Evolutionary conservation across 371 early-diverging fungal species (phyloP).

Genomic region (Mortierella sp.): DNA sequence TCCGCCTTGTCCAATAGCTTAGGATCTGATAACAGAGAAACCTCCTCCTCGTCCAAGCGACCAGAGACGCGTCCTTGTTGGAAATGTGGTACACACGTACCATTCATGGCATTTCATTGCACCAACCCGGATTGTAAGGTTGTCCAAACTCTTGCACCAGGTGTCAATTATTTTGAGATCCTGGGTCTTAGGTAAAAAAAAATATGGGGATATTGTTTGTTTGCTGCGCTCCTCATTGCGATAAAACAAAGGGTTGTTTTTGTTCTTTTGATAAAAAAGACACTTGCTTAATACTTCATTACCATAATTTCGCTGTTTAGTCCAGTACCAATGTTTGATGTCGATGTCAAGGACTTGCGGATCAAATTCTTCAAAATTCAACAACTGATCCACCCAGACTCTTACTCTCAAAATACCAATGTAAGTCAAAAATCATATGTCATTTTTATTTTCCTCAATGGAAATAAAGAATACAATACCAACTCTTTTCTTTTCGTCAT

Average conservation of each 20-base stretch:
- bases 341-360: constrained; percentile 73
- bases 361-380: constrained; percentile 79
- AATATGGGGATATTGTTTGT: not conserved
- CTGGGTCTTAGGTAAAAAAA: constrained; percentile 58
- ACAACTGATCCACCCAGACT: constrained; percentile 90
- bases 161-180: constrained; percentile 75
- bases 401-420: constrained; percentile 74
- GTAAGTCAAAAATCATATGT: constrained; percentile 52
- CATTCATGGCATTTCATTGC: constrained; percentile 60
- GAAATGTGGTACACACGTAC: constrained; percentile 62
- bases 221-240: constrained; percentile 3
- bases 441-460: not conserved
- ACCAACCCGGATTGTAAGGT: constrained; percentile 71
- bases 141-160: constrained; percentile 74
- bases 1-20: not conserved
- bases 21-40: not conserved
- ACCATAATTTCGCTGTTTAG: constrained; percentile 29
- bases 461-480: not conserved
- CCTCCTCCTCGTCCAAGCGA: constrained; percentile 4
- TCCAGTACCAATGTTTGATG: constrained; percentile 68
- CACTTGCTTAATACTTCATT: not conserved
- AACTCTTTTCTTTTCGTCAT: not conserved
- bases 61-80: constrained; percentile 58
- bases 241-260: not conserved
- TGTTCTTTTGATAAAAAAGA: constrained; percentile 2